Conservation (phyloP, 2,329 filamentous ascomycete genomes). For the Cercospora sp. region DNA sequence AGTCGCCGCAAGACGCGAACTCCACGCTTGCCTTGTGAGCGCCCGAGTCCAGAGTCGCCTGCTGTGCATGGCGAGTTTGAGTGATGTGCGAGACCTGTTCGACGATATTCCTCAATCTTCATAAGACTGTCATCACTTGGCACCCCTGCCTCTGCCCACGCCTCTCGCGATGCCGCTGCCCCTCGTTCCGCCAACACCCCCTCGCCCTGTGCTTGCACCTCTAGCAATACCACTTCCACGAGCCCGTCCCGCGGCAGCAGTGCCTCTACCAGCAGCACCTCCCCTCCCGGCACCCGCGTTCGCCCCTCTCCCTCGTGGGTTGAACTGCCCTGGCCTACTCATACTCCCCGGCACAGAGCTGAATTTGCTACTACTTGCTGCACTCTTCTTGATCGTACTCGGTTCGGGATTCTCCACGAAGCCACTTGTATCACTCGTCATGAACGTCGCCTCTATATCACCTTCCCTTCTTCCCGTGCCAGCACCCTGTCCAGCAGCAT, state of each 20-base stretch:
- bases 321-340: conserved; percentile 24
- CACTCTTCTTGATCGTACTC: conserved; percentile 49
- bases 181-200: conserved; percentile 32
- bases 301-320: conserved; percentile 37
- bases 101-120: not conserved
- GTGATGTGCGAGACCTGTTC: not conserved
- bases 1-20: not conserved
- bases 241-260: conserved; percentile 25
- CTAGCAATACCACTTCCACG: conserved; percentile 39
- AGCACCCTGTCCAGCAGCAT: conserved; percentile 14
- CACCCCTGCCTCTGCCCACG: conserved; percentile 39
- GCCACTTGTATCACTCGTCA: conserved; percentile 91
- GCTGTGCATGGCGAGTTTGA: not conserved
- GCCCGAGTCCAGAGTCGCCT: not conserved
- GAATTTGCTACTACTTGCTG: conserved; percentile 38
- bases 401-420: conserved; percentile 71
- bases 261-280: conserved; percentile 16
- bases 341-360: conserved; percentile 27
- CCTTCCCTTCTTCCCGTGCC: conserved; percentile 17
- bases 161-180: conserved; percentile 34
- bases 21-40: not conserved
- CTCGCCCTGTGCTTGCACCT: conserved; percentile 26
- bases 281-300: not conserved
- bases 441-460: conserved; percentile 77
- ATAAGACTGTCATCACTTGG: conserved; percentile 20